Conservation (phyloP, 768 basidiomycete species). For the Mycena pura region DNA sequence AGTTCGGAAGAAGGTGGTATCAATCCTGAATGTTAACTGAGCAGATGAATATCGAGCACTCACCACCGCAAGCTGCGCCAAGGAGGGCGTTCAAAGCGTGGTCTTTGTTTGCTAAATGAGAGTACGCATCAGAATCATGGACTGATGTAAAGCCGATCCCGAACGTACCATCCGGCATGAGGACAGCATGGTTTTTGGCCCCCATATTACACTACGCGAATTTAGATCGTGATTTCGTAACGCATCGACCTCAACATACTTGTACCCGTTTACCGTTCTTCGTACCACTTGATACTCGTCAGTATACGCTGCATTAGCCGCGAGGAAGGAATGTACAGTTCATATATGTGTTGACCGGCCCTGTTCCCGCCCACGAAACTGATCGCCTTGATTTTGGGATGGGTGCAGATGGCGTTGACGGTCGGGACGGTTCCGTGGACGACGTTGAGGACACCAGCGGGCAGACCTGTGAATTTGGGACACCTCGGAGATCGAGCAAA, state of each 20-base stretch:
- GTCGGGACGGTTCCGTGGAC: slow-evolving; percentile 91
- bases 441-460: slow-evolving; percentile 89
- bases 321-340: slow-evolving; percentile 55
- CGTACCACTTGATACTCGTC: slow-evolving; percentile 62
- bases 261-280: slow-evolving; percentile 89
- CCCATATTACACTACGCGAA: slow-evolving; percentile 64
- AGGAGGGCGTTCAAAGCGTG: slow-evolving; percentile 89
- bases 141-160: background rate
- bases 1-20: slow-evolving; percentile 20
- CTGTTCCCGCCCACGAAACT: slow-evolving; percentile 95
- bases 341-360: slow-evolving; percentile 93
- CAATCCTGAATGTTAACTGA: background rate
- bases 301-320: background rate
- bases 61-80: slow-evolving; percentile 93
- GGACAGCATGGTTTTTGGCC: slow-evolving; percentile 93
- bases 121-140: background rate
- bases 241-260: slow-evolving; percentile 39
- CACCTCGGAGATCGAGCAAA: background rate
- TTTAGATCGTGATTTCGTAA: background rate
- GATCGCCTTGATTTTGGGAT: slow-evolving; percentile 90
- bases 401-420: slow-evolving; percentile 94
- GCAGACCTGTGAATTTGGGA: slow-evolving; percentile 57
- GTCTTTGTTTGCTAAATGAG: slow-evolving; percentile 81
- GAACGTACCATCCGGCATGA: slow-evolving; percentile 90
- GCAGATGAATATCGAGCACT: slow-evolving; percentile 27